phyloP scores from a whole-genome alignment of 2,329 filamentous ascomycete genomes.

The Didymella lethalis region DNA sequence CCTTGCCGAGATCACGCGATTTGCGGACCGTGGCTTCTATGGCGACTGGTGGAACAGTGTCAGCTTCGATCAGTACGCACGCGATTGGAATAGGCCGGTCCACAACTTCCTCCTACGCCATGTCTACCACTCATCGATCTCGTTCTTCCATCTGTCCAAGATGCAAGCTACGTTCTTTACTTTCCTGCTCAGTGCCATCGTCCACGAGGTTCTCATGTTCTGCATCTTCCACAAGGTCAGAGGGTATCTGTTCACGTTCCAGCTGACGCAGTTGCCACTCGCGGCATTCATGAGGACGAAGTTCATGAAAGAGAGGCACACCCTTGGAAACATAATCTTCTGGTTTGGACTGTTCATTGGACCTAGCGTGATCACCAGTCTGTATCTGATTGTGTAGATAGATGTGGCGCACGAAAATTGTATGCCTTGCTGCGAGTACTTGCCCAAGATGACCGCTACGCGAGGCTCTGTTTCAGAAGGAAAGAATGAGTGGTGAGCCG shows the following conservation, averaged over 20 bases:
- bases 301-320: slow-evolving; percentile 68
- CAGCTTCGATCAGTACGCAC: slow-evolving; percentile 77
- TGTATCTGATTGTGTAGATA: slow-evolving; percentile 59
- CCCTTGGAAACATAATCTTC: slow-evolving; percentile 76
- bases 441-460: not conserved
- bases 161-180: slow-evolving; percentile 77
- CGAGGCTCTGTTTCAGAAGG: not conserved
- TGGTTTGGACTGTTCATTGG: slow-evolving; percentile 82
- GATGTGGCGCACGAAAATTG: not conserved
- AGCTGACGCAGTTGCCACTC: slow-evolving; percentile 77
- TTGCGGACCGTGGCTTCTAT: slow-evolving; percentile 77
- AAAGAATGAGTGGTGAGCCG: not conserved
- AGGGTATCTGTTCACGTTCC: slow-evolving; percentile 75
- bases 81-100: slow-evolving; percentile 83
- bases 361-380: slow-evolving; percentile 67
- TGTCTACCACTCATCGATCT: slow-evolving; percentile 81
- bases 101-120: slow-evolving; percentile 80
- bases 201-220: slow-evolving; percentile 82
- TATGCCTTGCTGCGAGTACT: not conserved
- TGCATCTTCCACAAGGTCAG: slow-evolving; percentile 80
- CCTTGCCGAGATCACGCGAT: slow-evolving; percentile 76
- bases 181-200: slow-evolving; percentile 73
- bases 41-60: slow-evolving; percentile 63
- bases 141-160: slow-evolving; percentile 73
- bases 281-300: slow-evolving; percentile 72